phyloP scores from a whole-genome alignment of 148 eudicot species.

The Simmondsia chinensis region DNA sequence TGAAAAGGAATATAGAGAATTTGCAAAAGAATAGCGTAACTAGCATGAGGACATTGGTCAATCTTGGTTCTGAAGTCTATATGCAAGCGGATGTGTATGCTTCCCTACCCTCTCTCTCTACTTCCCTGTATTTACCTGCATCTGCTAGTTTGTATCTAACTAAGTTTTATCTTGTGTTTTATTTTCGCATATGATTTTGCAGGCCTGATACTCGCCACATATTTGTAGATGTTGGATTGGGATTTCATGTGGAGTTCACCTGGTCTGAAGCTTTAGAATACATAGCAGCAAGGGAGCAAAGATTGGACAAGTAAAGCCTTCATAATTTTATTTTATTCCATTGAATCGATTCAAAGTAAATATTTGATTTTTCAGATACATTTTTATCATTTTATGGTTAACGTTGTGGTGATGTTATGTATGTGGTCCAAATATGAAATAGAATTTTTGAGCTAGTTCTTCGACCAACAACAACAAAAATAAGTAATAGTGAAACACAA shows the following conservation, averaged over 20 bases:
- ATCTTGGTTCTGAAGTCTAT: conserved; percentile 93
- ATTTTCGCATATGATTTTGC: conserved; percentile 15
- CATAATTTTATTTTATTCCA: neutral
- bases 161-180: neutral
- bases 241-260: conserved; percentile 88
- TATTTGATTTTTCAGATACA: no score
- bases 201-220: conserved; percentile 79
- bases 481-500: no score
- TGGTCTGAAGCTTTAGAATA: conserved; percentile 82
- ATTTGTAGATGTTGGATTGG: conserved; percentile 87
- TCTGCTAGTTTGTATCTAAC: neutral
- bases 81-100: conserved; percentile 87
- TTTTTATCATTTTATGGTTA: no score
- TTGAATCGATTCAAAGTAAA: no score
- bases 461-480: no score
- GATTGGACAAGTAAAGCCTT: conserved; percentile 47
- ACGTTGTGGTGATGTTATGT: no score
- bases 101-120: neutral
- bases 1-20: conserved; percentile 70
- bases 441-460: no score
- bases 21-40: conserved; percentile 75
- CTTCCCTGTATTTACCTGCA: neutral
- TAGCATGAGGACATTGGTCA: conserved; percentile 62
- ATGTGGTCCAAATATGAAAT: no score
- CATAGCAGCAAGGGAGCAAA: conserved; percentile 69